Conservation (phyloP, 805 yeast genomes). For the Metschnikowia picachoensis region DNA sequence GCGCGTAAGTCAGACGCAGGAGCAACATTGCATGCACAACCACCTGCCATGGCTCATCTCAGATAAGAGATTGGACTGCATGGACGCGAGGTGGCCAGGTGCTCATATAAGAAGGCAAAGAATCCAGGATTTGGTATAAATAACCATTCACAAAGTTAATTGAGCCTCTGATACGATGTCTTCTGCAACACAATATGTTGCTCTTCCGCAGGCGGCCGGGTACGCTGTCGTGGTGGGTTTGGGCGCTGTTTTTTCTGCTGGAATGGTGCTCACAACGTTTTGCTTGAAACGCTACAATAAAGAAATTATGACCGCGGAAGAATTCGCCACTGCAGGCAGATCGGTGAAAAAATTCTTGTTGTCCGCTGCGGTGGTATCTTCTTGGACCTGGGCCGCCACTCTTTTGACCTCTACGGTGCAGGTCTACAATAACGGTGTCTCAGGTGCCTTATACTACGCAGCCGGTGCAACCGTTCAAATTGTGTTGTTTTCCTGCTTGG, state of each 20-base stretch:
- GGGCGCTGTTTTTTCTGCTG: constrained; percentile 73
- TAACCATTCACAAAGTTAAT: neutral
- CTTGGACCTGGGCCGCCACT: constrained; percentile 81
- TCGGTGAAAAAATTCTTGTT: constrained; percentile 80
- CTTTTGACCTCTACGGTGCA: constrained; percentile 67
- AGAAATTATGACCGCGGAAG: constrained; percentile 89
- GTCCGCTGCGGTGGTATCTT: constrained; percentile 85
- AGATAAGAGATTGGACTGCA: constrained; percentile 10
- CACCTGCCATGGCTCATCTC: neutral
- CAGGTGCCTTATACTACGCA: constrained; percentile 82
- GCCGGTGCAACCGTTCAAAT: constrained; percentile 91
- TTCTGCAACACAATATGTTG: constrained; percentile 19
- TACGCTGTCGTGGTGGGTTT: constrained; percentile 85
- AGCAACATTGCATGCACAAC: neutral
- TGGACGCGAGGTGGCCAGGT: neutral
- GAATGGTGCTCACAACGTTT: constrained; percentile 74
- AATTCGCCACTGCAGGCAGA: constrained; percentile 90
- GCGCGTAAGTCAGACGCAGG: neutral
- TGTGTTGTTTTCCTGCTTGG: constrained; percentile 78
- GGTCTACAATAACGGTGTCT: constrained; percentile 69
- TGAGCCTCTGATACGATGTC: constrained; percentile 12
- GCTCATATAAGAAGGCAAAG: neutral
- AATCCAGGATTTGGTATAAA: neutral
- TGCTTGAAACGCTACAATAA: constrained; percentile 73
- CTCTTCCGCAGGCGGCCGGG: constrained; percentile 74